Conservation (phyloP, 2,329 filamentous ascomycete genomes). For the Claviceps spartinae region DNA sequence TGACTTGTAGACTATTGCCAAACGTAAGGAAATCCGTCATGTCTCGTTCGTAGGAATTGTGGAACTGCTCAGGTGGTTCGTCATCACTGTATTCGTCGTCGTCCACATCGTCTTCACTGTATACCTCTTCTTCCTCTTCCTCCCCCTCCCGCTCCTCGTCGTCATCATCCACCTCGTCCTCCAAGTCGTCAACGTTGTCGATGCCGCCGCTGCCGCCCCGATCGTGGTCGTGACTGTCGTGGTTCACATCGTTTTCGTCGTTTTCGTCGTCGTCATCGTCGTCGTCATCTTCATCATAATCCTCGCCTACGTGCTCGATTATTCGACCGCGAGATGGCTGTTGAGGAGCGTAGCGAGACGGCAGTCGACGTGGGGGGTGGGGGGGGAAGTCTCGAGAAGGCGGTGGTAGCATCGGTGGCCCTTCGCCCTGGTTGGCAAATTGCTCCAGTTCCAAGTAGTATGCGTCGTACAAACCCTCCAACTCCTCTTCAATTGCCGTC, state of each 20-base stretch:
- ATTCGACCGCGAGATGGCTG: constrained; percentile 66
- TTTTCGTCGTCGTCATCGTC: constrained; percentile 10
- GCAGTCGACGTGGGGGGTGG: constrained; percentile 44
- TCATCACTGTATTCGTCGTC: constrained; percentile 53
- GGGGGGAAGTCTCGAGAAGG: constrained; percentile 47
- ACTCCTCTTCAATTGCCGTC: constrained; percentile 92
- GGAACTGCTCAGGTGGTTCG: constrained; percentile 54
- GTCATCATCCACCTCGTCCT: constrained; percentile 36
- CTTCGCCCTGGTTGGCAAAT: constrained; percentile 75
- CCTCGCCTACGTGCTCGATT: constrained; percentile 48
- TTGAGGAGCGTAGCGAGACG: constrained; percentile 45
- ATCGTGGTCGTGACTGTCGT: constrained; percentile 47
- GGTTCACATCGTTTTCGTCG: constrained; percentile 18
- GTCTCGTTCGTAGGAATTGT: constrained; percentile 47
- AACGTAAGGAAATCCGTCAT: constrained; percentile 91
- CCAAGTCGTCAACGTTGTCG: constrained; percentile 42
- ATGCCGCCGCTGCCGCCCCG: constrained; percentile 37
- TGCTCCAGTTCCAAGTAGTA: constrained; percentile 98
- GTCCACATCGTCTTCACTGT: constrained; percentile 39
- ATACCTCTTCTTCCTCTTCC: constrained; percentile 49
- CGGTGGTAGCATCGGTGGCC: constrained; percentile 35
- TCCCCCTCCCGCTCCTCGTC: constrained; percentile 45
- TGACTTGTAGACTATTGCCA: constrained; percentile 91
- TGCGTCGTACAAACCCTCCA: constrained; percentile 94
- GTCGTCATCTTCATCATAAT: constrained; percentile 42